Evolutionary conservation across 345 rosid species (phyloP).

Genomic region (Combretum micranthum): DNA sequence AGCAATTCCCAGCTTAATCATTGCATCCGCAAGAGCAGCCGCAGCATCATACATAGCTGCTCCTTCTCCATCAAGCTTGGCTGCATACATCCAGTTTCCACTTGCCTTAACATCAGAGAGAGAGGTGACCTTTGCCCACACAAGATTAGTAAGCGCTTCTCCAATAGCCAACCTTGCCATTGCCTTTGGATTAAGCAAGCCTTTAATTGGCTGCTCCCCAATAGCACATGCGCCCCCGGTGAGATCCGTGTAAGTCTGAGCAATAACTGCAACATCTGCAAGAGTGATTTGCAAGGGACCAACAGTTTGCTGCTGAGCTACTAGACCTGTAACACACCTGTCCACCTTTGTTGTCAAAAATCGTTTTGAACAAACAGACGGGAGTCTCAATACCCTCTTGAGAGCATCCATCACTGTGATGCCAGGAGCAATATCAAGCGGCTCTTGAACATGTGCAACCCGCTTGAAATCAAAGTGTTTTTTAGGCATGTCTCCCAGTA

Average conservation of each 20-base stretch:
- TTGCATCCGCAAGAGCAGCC: constrained; percentile 66
- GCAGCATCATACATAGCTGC: constrained; percentile 96
- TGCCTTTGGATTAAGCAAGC: constrained; percentile 79
- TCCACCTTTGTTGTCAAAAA: constrained; percentile 91
- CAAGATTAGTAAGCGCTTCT: constrained; percentile 89
- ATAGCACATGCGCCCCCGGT: constrained; percentile 93
- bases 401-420: constrained; percentile 70
- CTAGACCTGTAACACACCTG: constrained; percentile 93
- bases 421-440: constrained; percentile 85
- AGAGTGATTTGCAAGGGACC: constrained; percentile 89
- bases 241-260: constrained; percentile 68
- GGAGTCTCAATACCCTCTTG: constrained; percentile 78
- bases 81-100: constrained; percentile 99
- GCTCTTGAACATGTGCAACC: constrained; percentile 40
- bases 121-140: constrained; percentile 87
- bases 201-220: constrained; percentile 91
- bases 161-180: constrained; percentile 96
- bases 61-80: constrained; percentile 95
- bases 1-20: constrained; percentile 91
- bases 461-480: constrained; percentile 70
- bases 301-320: constrained; percentile 97
- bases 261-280: constrained; percentile 94
- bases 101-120: constrained; percentile 92
- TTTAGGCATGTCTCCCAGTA: constrained; percentile 94
- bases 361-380: constrained; percentile 79